These are phyloP conservation scores for Pseudozyma tsukubaensis DNA, from an alignment of 1,284 basidiomycete genomes.

Conservation along the genomic window DNA sequence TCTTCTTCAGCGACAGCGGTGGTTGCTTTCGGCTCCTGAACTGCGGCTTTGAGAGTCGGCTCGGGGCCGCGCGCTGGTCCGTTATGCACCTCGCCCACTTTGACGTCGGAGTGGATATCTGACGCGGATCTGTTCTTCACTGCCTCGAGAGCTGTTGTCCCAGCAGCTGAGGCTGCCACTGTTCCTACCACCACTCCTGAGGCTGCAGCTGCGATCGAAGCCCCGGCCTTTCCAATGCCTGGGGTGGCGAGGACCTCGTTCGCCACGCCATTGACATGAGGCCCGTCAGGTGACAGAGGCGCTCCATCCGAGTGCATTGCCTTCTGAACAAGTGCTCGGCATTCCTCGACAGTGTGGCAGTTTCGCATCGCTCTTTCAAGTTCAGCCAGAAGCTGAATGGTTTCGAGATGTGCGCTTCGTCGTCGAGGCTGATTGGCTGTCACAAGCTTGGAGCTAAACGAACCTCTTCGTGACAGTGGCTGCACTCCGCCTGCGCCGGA, in stretches of 20 bases:
- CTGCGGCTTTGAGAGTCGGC: slow-evolving; percentile 4
- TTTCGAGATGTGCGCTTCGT: slow-evolving; percentile 23
- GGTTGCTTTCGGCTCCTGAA: neutral
- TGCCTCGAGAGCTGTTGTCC: neutral
- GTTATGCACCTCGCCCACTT: neutral
- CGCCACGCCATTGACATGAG: slow-evolving; percentile 9
- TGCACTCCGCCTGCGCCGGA: slow-evolving; percentile 18
- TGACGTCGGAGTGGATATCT: neutral
- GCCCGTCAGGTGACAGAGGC: slow-evolving; percentile 7
- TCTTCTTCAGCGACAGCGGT: neutral
- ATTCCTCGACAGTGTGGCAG: slow-evolving; percentile 56
- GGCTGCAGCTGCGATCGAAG: slow-evolving; percentile 7
- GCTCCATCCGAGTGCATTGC: slow-evolving; percentile 46
- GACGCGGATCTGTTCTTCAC: neutral
- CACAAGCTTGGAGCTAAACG: slow-evolving; percentile 15
- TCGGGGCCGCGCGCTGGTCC: slow-evolving; percentile 3
- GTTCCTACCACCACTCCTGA: neutral
- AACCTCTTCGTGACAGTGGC: slow-evolving; percentile 20
- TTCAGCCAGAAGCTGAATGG: slow-evolving; percentile 41
- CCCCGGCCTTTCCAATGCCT: neutral
- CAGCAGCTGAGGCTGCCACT: slow-evolving; percentile 5
- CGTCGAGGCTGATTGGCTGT: slow-evolving; percentile 21
- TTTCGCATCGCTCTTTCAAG: slow-evolving; percentile 55
- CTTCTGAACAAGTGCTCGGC: slow-evolving; percentile 47
- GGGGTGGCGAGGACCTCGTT: slow-evolving; percentile 7